Conservation (phyloP, 208 protist genomes). For the Crithidia brevicula region DNA sequence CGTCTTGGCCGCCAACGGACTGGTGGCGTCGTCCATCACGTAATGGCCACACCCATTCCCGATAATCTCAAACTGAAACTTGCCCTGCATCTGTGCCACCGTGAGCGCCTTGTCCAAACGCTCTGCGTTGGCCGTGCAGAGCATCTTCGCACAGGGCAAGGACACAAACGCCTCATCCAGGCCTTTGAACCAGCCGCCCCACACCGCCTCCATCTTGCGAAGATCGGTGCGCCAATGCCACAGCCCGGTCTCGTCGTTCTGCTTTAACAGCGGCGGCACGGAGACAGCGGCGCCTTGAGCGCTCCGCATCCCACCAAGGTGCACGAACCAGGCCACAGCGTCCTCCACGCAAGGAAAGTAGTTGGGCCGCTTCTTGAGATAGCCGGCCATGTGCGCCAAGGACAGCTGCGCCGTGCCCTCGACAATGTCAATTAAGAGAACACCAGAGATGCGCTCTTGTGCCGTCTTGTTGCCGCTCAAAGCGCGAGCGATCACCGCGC, state of each 20-base stretch:
- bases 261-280: constrained; percentile 75
- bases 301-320: constrained; percentile 75
- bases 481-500: constrained; percentile 63
- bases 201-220: constrained; percentile 64
- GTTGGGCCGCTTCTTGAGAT: constrained; percentile 72
- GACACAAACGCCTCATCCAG: constrained; percentile 83
- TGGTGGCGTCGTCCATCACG: constrained; percentile 91
- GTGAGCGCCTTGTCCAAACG: constrained; percentile 89
- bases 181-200: constrained; percentile 89
- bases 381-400: constrained; percentile 80
- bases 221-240: constrained; percentile 86
- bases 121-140: constrained; percentile 88
- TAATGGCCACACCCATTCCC: constrained; percentile 87
- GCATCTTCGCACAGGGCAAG: constrained; percentile 81
- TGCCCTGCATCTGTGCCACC: constrained; percentile 94
- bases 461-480: constrained; percentile 39
- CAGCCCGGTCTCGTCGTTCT: constrained; percentile 18
- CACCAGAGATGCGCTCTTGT: constrained; percentile 47
- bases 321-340: constrained; percentile 83
- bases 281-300: constrained; percentile 62
- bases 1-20: constrained; percentile 53
- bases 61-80: constrained; percentile 94
- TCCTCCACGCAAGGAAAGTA: constrained; percentile 64
- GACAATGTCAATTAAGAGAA: constrained; percentile 90
- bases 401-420: constrained; percentile 89